Base-by-base conservation (phyloP, 805 yeast genomes). In the Nakazawaea laoshanensis region DNA sequence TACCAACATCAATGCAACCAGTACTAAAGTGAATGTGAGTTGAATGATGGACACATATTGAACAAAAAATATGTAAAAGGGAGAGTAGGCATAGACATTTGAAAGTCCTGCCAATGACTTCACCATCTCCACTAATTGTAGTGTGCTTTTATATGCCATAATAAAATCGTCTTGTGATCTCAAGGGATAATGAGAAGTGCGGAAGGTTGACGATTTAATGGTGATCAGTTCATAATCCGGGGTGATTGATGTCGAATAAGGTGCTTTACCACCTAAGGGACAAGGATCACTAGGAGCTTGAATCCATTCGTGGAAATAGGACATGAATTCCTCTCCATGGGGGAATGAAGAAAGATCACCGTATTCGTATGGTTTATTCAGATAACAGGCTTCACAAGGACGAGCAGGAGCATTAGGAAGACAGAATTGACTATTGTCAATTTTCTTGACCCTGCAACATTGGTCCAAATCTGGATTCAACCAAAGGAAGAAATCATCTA, bases 191-290 rank as follows among this genome's bases (percentile, higher is more conserved):
- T 92, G 97, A 5, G 83, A 68, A 2, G 89, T 74, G 43, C 97
- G 63, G 59, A 89, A 86, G n/a, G 68, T 65, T 1, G 86, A 73
- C 2, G 89, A 61, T 7, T 48, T 42, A 4, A 86, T 65, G 2
- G 44, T 40, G 2, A 52, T 53, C 1, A 53, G 43, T 1, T 59
- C 56, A 19, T 57, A 56, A 36, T 64, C 63, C 18, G 65, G 57
- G 2, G 66, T 57, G 8, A 85, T 59, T 1, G 87, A 63, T 4
- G 63, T 55, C 1, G 82, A 66, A 50, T 89, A 89, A 0, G 96
- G 95, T 0, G 96, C 96, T 48, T 83, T 82, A 2, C 98, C 98
- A 3, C 95, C 97, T 18, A 89, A 59, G 1, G 97, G 96, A 53
- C 98, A 89, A 2, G 89, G 85, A 46, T 83, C 92, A 37, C 94